phyloP scores from a whole-genome alignment of 805 yeast species.

The Saccharomycopsis sp. region DNA sequence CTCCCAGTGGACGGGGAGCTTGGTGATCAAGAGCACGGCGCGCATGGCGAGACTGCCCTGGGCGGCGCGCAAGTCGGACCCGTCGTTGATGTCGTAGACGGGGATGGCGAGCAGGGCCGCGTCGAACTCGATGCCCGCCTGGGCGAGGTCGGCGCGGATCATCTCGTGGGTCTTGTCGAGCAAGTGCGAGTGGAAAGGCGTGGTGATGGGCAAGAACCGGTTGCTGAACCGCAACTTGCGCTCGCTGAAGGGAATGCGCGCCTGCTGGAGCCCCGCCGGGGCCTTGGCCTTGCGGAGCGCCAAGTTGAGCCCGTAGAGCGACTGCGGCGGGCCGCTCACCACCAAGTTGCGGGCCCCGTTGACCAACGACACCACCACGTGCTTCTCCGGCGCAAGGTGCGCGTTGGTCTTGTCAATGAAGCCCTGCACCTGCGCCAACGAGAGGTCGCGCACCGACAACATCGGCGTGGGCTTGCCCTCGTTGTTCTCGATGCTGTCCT shows the following conservation, averaged over 20 bases:
- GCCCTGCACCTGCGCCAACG: constrained; percentile 68
- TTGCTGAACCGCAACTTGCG: constrained; percentile 90
- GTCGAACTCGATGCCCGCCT: constrained; percentile 50
- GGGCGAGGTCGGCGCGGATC: constrained; percentile 59
- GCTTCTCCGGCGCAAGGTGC: constrained; percentile 88
- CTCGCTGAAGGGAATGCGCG: constrained; percentile 88
- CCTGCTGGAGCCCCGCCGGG: constrained; percentile 88
- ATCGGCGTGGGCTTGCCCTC: constrained; percentile 98
- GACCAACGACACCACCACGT: constrained; percentile 80
- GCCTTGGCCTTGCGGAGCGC: constrained; percentile 92
- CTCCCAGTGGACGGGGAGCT: constrained; percentile 94
- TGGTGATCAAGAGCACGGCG: constrained; percentile 75
- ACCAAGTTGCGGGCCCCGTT: constrained; percentile 96
- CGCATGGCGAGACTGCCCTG: constrained; percentile 50
- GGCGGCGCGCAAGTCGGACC: constrained; percentile 62
- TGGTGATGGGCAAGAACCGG: constrained; percentile 89
- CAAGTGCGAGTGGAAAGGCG: constrained; percentile 94
- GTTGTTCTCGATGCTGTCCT: constrained; percentile 86
- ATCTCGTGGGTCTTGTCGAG: constrained; percentile 63
- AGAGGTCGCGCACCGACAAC: constrained; percentile 88
- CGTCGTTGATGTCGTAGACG: constrained; percentile 84
- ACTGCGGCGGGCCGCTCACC: constrained; percentile 97
- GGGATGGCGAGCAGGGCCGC: constrained; percentile 64
- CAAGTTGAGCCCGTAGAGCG: constrained; percentile 90
- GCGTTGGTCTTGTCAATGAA: constrained; percentile 83